Evolutionary conservation across 768 basidiomycete genomes (phyloP).

Genomic region (Trametes maxima): DNA sequence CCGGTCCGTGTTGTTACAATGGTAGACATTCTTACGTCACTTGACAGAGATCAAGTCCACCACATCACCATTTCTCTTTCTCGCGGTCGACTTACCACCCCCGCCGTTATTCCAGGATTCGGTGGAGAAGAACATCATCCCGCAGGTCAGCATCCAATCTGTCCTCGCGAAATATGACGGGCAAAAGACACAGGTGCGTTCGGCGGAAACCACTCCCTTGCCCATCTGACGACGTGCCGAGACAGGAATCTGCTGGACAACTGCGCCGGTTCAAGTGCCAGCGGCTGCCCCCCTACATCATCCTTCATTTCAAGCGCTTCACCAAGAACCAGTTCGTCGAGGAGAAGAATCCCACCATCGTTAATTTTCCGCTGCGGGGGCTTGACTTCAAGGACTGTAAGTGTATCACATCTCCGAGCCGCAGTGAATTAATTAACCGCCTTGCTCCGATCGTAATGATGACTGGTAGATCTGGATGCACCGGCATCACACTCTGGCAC

Average conservation of each 20-base stretch:
- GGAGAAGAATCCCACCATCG: conserved; percentile 98
- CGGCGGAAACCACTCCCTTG: conserved; percentile 17
- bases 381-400: conserved; percentile 91
- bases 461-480: conserved; percentile 72
- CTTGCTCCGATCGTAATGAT: background rate
- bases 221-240: conserved; percentile 16
- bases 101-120: conserved; percentile 97
- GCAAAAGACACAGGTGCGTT: conserved; percentile 75
- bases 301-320: conserved; percentile 95
- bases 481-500: conserved; percentile 60
- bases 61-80: conserved; percentile 91
- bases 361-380: conserved; percentile 94
- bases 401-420: conserved; percentile 33
- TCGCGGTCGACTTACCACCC: conserved; percentile 94
- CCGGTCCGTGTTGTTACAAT: conserved; percentile 10
- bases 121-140: conserved; percentile 98
- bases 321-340: conserved; percentile 96
- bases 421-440: background rate
- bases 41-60: conserved; percentile 78
- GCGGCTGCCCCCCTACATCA: conserved; percentile 86
- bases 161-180: conserved; percentile 96
- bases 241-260: conserved; percentile 81
- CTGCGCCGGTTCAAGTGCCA: conserved; percentile 91
- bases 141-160: conserved; percentile 90
- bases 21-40: conserved; percentile 17